Base-by-base conservation (phyloP, 2,329 filamentous ascomycete species). In the Trichoderma arundinaceum region DNA sequence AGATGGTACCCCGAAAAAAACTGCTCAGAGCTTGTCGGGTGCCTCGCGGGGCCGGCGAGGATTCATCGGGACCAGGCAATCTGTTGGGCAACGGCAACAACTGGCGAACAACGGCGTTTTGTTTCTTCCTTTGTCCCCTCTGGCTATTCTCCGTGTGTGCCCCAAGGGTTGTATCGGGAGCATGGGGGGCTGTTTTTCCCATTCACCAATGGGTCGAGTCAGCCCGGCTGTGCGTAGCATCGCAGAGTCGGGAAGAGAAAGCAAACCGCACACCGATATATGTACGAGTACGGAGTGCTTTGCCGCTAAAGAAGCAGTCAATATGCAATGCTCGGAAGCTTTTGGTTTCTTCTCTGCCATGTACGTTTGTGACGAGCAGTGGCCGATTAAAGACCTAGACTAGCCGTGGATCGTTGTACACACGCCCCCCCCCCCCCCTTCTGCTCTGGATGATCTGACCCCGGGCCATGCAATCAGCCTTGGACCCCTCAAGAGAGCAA, bases 391-490 rank as follows among this genome's bases (percentile, higher is more conserved):
- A 46, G 49, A 46, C 39, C 49, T 46, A 63, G 51, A 32, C 49
- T 63, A 54, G 60, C 39, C 49, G 41, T 51, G 49, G 38, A 38
- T 46, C 28, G 49, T 54, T 28, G 1, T 38, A 53, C 48, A 35
- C 59, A 53, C 41, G n/a, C 28, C 56, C 39, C 59, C 32, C 57
- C 33, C 44, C 57, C n/a, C n/a, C 41, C 32, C 5, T 38, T 49
- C 43, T 28, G n/a, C 19, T 39, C 60, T 46, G 41, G 49, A 54
- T 63, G 60, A 54, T 54, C 49, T 53, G 60, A 63, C 60, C 60
- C 58, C 60, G 39, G 49, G 49, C 46, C 49, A 63, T 63, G 46
- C 59, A 53, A 62, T 52, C 49, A 62, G 48, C 59, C 59, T 53
- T 54, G 39, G 46, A 44, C 60, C 49, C 44, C 60, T 54, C 59